Evolutionary conservation across 2,329 filamentous ascomycete species (phyloP), one percentile per base, ranked within the genome.

Genomic region (Clonostachys rosea): DNA sequence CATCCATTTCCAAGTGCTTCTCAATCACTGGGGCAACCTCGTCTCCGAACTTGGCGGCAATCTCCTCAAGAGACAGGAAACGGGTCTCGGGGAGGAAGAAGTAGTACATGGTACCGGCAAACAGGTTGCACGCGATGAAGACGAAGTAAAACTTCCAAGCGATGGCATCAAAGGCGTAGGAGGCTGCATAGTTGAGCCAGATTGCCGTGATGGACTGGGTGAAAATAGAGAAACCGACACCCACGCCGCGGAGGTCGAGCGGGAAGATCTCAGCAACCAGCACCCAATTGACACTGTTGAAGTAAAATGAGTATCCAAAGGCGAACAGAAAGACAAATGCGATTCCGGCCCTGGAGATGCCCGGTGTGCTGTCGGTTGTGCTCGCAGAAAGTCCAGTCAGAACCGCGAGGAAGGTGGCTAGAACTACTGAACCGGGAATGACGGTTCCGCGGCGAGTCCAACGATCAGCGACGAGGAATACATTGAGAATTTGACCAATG

Each of bases 21-120:
- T 39, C 36, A 18, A 39, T 39, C 14, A 39, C 36, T n/a, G 36
- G 36, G 4, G 36, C 43, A 3, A 48, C 20, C 42, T 54, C 58
- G 34, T 67, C 66, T 2, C 64, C 61, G 49, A 67, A 65, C 9
- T 56, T 52, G 7, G 54, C 59, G 1, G 58, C 63, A 16, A 66
- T 58, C 47, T 65, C 59, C 43, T 67, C 60, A 2, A 67, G 55
- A 1, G 57, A 59, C 24, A 64, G 49, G 47, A 58, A 56, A 11
- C 60, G 59, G 1, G 64, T 67, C 52, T 67, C 62, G 5, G 63
- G 62, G 1, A 68, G 54, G 50, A 57, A 67, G 46, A 66, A 54
- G n/a, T 49, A 56, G 47, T 64, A 68, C 8, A 65, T 50, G 2
- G 56, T 51, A 5, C 49, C 58, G 2, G 62, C 57, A 24, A 62